A percentile compares a stretch with the other conserved stretches of the same genome.
phyloP scores from a whole-genome alignment of 2,329 filamentous ascomycete species.

The Nannizziopsis arthrosporioides region DNA sequence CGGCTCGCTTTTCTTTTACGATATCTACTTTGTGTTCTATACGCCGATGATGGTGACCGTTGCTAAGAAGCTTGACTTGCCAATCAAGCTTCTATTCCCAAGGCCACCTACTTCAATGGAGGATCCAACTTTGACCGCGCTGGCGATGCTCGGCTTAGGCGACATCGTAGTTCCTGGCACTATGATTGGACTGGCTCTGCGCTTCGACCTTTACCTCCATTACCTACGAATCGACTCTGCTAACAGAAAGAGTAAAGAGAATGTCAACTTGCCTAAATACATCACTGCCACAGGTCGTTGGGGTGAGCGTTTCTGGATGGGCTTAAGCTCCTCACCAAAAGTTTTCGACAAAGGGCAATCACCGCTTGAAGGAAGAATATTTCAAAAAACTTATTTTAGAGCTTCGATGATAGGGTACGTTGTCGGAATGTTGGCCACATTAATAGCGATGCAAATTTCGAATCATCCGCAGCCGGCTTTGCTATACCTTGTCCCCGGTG shows the following conservation, averaged over 20 bases:
- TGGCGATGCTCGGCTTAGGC: constrained; percentile 80
- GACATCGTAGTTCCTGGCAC: constrained; percentile 90
- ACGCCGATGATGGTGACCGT: constrained; percentile 49
- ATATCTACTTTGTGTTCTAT: constrained; percentile 60
- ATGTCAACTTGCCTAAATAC: constrained; percentile 25
- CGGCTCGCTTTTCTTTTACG: constrained; percentile 76
- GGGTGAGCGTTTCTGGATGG: constrained; percentile 75
- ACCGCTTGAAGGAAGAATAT: constrained; percentile 38
- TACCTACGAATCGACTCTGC: constrained; percentile 47
- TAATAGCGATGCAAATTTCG: constrained; percentile 65
- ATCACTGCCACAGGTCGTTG: constrained; percentile 57
- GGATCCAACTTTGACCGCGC: constrained; percentile 31
- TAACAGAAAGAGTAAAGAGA: constrained; percentile 1
- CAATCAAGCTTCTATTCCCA: constrained; percentile 82
- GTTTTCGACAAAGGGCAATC: constrained; percentile 24
- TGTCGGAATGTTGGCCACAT: constrained; percentile 62
- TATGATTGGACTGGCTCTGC: constrained; percentile 72
- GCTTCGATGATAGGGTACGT: constrained; percentile 67
- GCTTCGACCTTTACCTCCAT: constrained; percentile 81
- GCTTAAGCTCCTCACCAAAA: constrained; percentile 20
- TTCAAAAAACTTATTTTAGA: constrained; percentile 76
- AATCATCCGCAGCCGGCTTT: constrained; percentile 80
- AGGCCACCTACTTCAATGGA: constrained; percentile 43
- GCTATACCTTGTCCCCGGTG: constrained; percentile 80
- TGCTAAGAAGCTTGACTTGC: constrained; percentile 77